These are phyloP conservation scores for Gonapodya prolifera DNA, from an alignment of 192 early-diverging fungal species.

Conservation along the genomic window DNA sequence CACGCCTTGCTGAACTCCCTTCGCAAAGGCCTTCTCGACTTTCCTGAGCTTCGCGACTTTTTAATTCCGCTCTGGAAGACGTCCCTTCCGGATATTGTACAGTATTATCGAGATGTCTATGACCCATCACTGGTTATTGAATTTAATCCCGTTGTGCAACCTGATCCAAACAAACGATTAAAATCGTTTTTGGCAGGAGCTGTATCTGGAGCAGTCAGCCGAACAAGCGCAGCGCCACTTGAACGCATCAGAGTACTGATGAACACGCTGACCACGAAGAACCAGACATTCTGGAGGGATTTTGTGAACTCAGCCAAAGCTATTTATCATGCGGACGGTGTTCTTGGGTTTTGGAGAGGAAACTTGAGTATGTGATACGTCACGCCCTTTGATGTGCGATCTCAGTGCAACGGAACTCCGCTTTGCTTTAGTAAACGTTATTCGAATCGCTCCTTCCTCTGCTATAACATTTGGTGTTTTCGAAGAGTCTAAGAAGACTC, in stretches of 20 bases:
- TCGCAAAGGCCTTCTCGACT: too few relatives aligned
- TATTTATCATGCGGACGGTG: not conserved
- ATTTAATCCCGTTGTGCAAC: slow-evolving; percentile 42
- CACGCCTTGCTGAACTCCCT: too few relatives aligned
- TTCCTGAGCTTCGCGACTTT: slow-evolving; percentile 13
- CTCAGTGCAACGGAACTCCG: too few relatives aligned
- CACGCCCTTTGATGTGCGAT: too few relatives aligned
- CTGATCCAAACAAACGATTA: slow-evolving; percentile 26
- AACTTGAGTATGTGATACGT: too few relatives aligned
- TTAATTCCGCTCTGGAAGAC: slow-evolving; percentile 43
- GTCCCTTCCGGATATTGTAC: slow-evolving; percentile 46
- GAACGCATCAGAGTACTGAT: slow-evolving; percentile 53
- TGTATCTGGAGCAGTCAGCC: slow-evolving; percentile 55
- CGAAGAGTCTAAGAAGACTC: slow-evolving; percentile 38
- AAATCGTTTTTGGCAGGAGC: slow-evolving; percentile 60
- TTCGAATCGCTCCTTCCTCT: slow-evolving; percentile 66
- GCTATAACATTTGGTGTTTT: slow-evolving; percentile 66
- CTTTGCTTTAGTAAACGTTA: slow-evolving; percentile 60
- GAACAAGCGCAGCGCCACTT: slow-evolving; percentile 59
- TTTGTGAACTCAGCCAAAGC: not conserved
- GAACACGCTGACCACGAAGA: not conserved
- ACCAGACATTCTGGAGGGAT: not conserved
- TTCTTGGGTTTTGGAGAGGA: slow-evolving; percentile 47
- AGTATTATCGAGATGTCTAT: slow-evolving; percentile 43
- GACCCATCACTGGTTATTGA: slow-evolving; percentile 57